Conservation (phyloP, 1,139 yeast genomes). For the Blastobotrys arbuscula region DNA sequence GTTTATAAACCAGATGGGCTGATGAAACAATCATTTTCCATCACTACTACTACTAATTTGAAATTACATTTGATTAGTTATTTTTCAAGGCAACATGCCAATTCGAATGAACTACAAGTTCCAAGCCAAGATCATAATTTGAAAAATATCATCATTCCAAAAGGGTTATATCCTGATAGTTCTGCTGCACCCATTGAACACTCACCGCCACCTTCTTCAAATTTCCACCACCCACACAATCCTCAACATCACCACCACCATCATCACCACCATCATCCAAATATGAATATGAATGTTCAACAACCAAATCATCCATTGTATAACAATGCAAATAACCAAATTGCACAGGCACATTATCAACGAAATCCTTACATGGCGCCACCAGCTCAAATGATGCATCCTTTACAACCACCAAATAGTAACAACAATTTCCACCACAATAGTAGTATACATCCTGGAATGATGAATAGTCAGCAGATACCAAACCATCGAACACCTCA, state of each 20-base stretch:
- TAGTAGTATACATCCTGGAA: neutral
- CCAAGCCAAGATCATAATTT: slow-evolving; percentile 41
- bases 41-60: slow-evolving; percentile 47
- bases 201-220: neutral
- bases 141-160: slow-evolving; percentile 35
- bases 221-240: slow-evolving; percentile 13
- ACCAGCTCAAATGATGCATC: slow-evolving; percentile 6
- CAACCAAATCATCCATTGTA: neutral
- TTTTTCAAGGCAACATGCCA: slow-evolving; percentile 31
- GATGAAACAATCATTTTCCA: slow-evolving; percentile 55
- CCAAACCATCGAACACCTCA: neutral
- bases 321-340: neutral
- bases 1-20: slow-evolving; percentile 46
- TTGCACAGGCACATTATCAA: neutral
- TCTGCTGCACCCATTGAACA: slow-evolving; percentile 9
- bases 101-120: slow-evolving; percentile 24
- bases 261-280: too few species aligned
- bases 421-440: neutral
- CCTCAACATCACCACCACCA: too few species aligned
- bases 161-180: slow-evolving; percentile 38
- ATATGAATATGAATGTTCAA: neutral
- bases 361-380: slow-evolving; percentile 7
- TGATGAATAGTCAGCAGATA: neutral
- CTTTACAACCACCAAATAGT: slow-evolving; percentile 5
- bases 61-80: slow-evolving; percentile 57